Conservation (phyloP, 768 basidiomycete genomes). For the Dioszegia hungarica region DNA sequence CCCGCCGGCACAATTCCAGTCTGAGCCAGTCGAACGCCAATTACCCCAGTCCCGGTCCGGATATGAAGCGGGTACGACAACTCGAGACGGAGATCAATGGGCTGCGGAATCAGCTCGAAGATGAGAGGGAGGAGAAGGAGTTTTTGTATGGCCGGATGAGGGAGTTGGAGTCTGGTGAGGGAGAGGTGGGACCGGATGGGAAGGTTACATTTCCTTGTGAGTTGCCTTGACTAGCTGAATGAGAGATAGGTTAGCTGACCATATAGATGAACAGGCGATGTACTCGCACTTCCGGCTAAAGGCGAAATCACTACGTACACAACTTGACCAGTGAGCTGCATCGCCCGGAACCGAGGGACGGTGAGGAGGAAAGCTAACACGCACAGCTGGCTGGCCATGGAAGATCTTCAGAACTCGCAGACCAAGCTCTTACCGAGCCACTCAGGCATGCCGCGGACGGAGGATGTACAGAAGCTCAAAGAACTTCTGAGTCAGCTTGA, state of each 20-base stretch:
- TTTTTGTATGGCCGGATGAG: slow-evolving; percentile 28
- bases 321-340: slow-evolving; percentile 39
- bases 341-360: too few species aligned
- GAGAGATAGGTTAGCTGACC: not conserved
- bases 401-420: slow-evolving; percentile 26
- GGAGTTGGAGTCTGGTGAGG: slow-evolving; percentile 24
- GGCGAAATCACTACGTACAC: slow-evolving; percentile 34
- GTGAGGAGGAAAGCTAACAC: too few species aligned
- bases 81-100: slow-evolving; percentile 39
- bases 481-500: slow-evolving; percentile 31
- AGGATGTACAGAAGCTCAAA: slow-evolving; percentile 37
- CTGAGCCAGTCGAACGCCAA: slow-evolving; percentile 53
- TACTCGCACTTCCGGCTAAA: slow-evolving; percentile 41
- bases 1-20: slow-evolving; percentile 52
- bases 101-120: slow-evolving; percentile 40
- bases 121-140: slow-evolving; percentile 43
- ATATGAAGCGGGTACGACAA: slow-evolving; percentile 23
- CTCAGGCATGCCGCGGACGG: slow-evolving; percentile 22
- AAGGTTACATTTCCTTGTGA: slow-evolving; percentile 22
- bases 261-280: slow-evolving; percentile 34
- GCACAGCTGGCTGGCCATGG: slow-evolving; percentile 41
- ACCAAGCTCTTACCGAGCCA: slow-evolving; percentile 7
- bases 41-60: slow-evolving; percentile 54
- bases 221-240: not conserved
- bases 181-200: slow-evolving; percentile 7